These are phyloP conservation scores for Cordyceps tenuipes DNA, from an alignment of 2,329 filamentous ascomycete species.

Conservation along the genomic window DNA sequence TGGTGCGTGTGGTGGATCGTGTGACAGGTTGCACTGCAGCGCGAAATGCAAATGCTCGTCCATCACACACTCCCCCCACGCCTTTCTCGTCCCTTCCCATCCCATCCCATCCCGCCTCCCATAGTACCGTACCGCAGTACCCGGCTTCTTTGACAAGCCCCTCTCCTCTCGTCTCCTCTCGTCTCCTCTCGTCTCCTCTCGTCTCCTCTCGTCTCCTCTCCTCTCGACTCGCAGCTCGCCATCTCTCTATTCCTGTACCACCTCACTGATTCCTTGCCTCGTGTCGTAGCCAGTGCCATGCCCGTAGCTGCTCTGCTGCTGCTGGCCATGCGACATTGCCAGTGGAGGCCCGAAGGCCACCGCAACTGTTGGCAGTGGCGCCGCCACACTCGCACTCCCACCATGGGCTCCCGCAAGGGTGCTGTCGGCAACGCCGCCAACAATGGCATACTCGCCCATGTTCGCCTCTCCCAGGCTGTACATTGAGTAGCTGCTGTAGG, in stretches of 20 bases:
- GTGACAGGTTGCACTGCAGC: slow-evolving; percentile 4
- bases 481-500: background rate
- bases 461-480: background rate
- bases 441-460: background rate
- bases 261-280: background rate
- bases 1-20: slow-evolving; percentile 5
- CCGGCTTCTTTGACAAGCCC: too few relatives aligned
- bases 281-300: background rate
- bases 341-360: background rate
- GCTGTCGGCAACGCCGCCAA: background rate
- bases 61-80: background rate
- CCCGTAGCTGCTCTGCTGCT: background rate
- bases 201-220: too few relatives aligned
- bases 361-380: background rate
- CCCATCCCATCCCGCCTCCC: too few relatives aligned
- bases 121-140: too few relatives aligned
- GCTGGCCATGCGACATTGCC: background rate
- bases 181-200: too few relatives aligned
- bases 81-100: background rate
- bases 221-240: too few relatives aligned
- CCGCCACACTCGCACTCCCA: background rate
- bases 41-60: background rate
- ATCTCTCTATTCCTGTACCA: background rate
- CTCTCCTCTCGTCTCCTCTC: too few relatives aligned
- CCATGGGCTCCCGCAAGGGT: background rate